These are phyloP conservation scores for Daphne laureola DNA, from an alignment of 441 rosid genomes.

Conservation along the genomic window DNA sequence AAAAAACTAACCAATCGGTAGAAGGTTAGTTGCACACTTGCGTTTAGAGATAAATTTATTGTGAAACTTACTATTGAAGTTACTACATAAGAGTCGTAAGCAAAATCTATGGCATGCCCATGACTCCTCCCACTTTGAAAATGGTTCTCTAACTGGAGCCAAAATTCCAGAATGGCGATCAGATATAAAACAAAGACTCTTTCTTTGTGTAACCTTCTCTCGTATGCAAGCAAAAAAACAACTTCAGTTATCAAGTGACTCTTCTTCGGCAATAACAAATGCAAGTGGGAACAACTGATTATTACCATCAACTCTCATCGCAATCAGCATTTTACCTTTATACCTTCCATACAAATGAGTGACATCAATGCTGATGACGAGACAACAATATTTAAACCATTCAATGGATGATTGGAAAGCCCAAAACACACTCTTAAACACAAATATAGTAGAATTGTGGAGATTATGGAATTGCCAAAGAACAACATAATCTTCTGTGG, in stretches of 20 bases:
- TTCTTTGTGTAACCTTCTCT: conserved; percentile 12
- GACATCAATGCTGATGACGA: not conserved
- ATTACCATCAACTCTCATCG: not conserved
- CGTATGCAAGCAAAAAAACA: conserved; percentile 2
- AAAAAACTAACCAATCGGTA: not conserved
- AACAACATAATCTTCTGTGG: too few relatives aligned
- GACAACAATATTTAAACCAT: conserved; percentile 12
- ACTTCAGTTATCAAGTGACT: not conserved
- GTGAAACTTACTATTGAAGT: not conserved
- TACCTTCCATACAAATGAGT: conserved; percentile 6
- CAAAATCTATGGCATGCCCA: too few relatives aligned
- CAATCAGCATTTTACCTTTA: conserved; percentile 11
- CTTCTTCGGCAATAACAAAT: not conserved
- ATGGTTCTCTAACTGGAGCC: not conserved
- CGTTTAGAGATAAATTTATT: not conserved
- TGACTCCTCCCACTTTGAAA: too few relatives aligned
- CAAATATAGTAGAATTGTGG: conserved; percentile 1
- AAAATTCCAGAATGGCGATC: not conserved
- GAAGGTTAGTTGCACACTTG: not conserved
- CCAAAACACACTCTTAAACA: conserved; percentile 11
- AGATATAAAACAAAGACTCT: conserved; percentile 4
- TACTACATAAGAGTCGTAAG: too few relatives aligned
- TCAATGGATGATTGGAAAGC: conserved; percentile 12
- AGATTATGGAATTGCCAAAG: not conserved
- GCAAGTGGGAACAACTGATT: conserved; percentile 14